Evolutionary conservation across 2,329 filamentous ascomycete genomes (phyloP), one percentile per base, ranked within the genome.

Genomic region (Westerdykella aurantiaca): DNA sequence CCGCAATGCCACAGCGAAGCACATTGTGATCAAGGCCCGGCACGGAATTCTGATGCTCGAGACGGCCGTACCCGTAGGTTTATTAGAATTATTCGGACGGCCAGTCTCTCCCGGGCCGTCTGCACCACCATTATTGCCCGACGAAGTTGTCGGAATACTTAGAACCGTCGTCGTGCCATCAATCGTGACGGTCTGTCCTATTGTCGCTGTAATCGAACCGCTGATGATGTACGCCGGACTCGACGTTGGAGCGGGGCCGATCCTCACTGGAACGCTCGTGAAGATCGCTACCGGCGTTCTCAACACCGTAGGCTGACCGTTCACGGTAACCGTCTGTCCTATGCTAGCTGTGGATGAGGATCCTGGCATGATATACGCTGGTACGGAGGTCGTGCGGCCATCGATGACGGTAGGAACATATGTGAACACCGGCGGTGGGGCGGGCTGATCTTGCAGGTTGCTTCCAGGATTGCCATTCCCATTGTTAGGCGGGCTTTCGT

Each of bases 311-410:
- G 42, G 16, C 22, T 44, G 38, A 6, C 44, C 41, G 13, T 48
- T 42, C 11, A 49, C 12, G 7, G 41, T 40, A 11, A 48, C 38
- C 5, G 41, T 48, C 37, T 55, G 45, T 3, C 50, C 49, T 5
- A 49, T 39, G 5, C 44, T 50, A 21, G 47, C 49, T 2, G 39
- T 45, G 9, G 23, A 39, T 14, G 38, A 39, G 7, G 43, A 48
- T 14, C 46, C 49, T 18, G 44, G 41, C 21, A 53, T 37, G 14
- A 55, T 46, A 33, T 40, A 54, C 11, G 43, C 53, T 10, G 53
- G 52, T 4, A 44, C 25, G 1, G 38, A 38, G 0, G 49, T 57
- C 3, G 44, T 14, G 3, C 44, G 29, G 12, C 48, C 42, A 23
- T 47, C 37, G 6, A 47, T 35, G 1, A 42, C 31, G n/a, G 49